phyloP scores from a whole-genome alignment of 495 filamentous ascomycete genomes.

The Hypoxylon intermedium region DNA sequence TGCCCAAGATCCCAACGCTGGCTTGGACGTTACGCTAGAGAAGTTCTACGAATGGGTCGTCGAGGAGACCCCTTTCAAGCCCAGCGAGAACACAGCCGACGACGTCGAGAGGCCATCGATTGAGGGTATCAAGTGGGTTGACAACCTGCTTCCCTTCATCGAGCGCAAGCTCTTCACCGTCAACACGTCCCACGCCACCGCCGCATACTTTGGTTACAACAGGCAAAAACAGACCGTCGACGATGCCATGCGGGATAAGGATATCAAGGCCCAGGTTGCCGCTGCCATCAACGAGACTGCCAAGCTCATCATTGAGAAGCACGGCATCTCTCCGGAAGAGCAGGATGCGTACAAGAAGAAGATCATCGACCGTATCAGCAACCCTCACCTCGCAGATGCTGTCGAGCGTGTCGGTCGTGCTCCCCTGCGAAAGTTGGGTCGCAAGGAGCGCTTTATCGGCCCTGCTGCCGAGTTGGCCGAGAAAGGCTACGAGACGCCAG shows the following conservation, averaged over 20 bases:
- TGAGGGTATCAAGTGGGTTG: conserved; percentile 88
- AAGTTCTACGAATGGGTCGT: conserved; percentile 99
- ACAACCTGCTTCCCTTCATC: conserved; percentile 90
- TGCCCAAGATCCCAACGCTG: conserved; percentile 75
- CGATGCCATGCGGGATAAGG: conserved; percentile 68
- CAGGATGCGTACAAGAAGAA: conserved; percentile 90
- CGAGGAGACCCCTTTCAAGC: conserved; percentile 79
- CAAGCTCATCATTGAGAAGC: conserved; percentile 82
- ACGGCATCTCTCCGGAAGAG: conserved; percentile 75
- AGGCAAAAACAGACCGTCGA: conserved; percentile 83
- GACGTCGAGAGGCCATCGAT: conserved; percentile 64
- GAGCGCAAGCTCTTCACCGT: conserved; percentile 99
- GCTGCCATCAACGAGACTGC: conserved; percentile 82
- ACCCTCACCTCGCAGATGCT: conserved; percentile 90
- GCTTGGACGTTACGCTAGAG: conserved; percentile 92
- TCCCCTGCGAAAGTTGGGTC: conserved; percentile 87
- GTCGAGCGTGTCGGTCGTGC: conserved; percentile 96
- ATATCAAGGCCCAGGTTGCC: conserved; percentile 76
- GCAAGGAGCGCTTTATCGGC: conserved; percentile 94
- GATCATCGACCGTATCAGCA: conserved; percentile 90
- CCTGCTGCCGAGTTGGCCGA: conserved; percentile 86
- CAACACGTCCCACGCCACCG: conserved; percentile 97
- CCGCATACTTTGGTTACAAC: conserved; percentile 91
- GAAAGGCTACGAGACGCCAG: conserved; percentile 70
- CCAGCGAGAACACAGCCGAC: conserved; percentile 52